Base-by-base conservation (phyloP, 805 yeast species). In the Monosporozyma servazzii region DNA sequence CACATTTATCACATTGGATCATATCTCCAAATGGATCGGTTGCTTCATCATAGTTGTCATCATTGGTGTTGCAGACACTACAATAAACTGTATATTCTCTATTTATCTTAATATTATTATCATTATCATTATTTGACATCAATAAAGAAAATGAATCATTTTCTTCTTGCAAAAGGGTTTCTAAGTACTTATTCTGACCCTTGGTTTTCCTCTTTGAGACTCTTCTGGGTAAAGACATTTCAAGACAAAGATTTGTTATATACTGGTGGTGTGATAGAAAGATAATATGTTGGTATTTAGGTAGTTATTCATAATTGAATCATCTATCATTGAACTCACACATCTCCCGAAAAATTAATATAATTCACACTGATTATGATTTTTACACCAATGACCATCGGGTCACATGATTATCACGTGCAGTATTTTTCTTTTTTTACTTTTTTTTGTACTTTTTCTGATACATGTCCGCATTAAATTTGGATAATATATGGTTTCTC, bases 1-100 rank as follows among this genome's bases (percentile, higher is more conserved):
- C 65, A 61, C 90, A 84, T 7, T 66, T 57, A 27, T 81, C 87
- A 66, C 90, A 84, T 58, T 80, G 80, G 27, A 83, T 75, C 85
- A 82, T 81, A 11, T 71, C 71, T 13, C 85, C 81, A 41, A 54
- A 21, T 1, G 65, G 64, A 54, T 81, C 86, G 3, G 73, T 74
- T 0, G 74, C 81, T 54, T 76, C 84, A 58, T 81, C 72, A 61
- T 79, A 82, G 54, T 79, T 82, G 17, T 68, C 74, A 51, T 78
- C 79, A 20, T 73, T 77, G 1, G 85, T 71, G 2, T 83, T 84
- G 66, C 89, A 84, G 0, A 78, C 81, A 0, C 73, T 64, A 63
- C 90, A 84, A 25, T 79, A 69, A 1, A 83, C 84, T 17, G 66
- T 71, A 13, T 66, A 80, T 13, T 67, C 74, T 10, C 65, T 65